Base-by-base conservation (phyloP, 352 stramenopile genomes). In the Sclerospora graminicola region DNA sequence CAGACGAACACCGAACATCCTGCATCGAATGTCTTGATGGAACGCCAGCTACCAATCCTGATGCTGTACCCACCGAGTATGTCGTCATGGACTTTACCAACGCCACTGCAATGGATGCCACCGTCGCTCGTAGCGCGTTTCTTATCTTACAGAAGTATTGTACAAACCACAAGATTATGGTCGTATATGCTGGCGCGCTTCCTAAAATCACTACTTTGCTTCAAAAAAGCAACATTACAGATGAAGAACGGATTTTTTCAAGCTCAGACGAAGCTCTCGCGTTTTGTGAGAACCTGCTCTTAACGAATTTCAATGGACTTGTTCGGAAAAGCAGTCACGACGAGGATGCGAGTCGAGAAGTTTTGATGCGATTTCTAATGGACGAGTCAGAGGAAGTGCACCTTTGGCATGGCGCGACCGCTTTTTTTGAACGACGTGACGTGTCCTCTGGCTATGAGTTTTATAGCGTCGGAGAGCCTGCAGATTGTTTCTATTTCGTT, bases 21-120 rank as follows among this genome's bases (percentile, higher is more conserved):
- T 67, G 65, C 5, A 68, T 93, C 21, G 53, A 80, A 38, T 86
- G 74, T 39, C 57, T 90, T 0, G 75, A 89, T 45, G 81, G 77
- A n/a, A 86, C 63, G 13, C 58, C 63, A 8, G 66, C 61, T 4
- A 48, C 23, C 8, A 69, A 73, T 33, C 48, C 57, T 0, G 54
- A 82, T 9, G 72, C 70, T 1, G 35, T 88, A n/a, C 69, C 74
- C 1, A 89, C 80, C 1, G 65, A 87, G 53, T 89, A 80, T 43
- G 60, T 95, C 15, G 79, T 95, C 16, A 83, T 95, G 63, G 82
- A 95, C 40, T 95, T 95, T 43, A 77, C 54, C 10, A 78, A 71
- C 29, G 84, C 94, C 23, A 89, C 82, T 9, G 84, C 82, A 21
- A 93, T 95, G 75, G 84, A 95, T 51, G 81, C 81, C 2, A 94